phyloP scores from a whole-genome alignment of 768 basidiomycete genomes.

The Chlorophyllum brunneum region DNA sequence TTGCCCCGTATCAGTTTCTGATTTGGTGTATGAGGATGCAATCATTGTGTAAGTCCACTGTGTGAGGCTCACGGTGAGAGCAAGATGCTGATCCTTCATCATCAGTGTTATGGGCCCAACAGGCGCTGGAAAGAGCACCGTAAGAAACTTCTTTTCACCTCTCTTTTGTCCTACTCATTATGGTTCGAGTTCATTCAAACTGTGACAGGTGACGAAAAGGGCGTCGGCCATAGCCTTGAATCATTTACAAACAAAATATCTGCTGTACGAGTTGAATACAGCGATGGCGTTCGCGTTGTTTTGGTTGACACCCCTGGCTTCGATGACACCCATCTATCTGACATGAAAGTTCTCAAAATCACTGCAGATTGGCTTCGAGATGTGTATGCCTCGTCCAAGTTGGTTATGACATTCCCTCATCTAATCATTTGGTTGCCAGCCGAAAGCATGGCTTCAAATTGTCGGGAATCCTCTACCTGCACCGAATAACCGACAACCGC shows the following conservation, averaged over 20 bases:
- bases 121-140: constrained; percentile 11
- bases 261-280: not conserved
- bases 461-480: constrained; percentile 13
- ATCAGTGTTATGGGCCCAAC: constrained; percentile 11
- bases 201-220: not conserved
- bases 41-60: constrained; percentile 5
- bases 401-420: not conserved
- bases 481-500: constrained; percentile 10
- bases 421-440: not conserved
- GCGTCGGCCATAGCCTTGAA: constrained; percentile 1
- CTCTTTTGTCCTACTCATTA: not conserved
- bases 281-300: not conserved
- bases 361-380: constrained; percentile 12
- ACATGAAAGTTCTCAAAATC: constrained; percentile 13
- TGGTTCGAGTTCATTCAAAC: not conserved
- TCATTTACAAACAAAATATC: not conserved
- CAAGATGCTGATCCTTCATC: too few species aligned
- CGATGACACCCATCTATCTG: constrained; percentile 12
- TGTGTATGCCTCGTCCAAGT: constrained; percentile 2
- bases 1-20: not conserved
- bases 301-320: constrained; percentile 16
- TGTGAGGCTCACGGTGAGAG: not conserved
- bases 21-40: not conserved
- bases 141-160: not conserved
- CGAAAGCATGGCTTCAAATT: not conserved